A percentile compares a stretch with the other conserved stretches of the same genome.
Conservation (phyloP, 129 eudicot genomes). For the Glebionis coronaria region DNA sequence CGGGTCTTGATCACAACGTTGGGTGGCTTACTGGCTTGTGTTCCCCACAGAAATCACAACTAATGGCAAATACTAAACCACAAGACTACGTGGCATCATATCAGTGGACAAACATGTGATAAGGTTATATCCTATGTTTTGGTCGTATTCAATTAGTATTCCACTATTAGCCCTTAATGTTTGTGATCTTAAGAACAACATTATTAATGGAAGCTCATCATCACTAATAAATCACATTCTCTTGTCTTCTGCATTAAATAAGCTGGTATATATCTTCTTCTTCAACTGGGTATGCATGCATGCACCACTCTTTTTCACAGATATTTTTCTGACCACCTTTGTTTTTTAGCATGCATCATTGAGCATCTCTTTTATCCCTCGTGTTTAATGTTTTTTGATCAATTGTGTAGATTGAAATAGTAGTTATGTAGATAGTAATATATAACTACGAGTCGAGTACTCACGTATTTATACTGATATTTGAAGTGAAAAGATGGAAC, state of each 20-base stretch:
- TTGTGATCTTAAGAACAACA: constrained; percentile 1
- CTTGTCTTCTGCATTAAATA: not conserved
- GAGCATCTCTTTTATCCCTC: not conserved
- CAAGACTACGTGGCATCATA: constrained; percentile 25
- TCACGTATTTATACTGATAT: no score
- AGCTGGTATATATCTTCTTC: constrained; percentile 6
- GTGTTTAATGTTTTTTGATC: constrained; percentile 2
- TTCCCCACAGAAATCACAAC: constrained; percentile 28
- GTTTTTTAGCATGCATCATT: constrained; percentile 23
- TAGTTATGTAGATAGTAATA: not conserved
- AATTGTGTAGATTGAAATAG: no score
- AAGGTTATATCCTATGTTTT: constrained; percentile 26
- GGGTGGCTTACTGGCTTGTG: not conserved
- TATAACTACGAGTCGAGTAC: not conserved
- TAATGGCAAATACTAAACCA: constrained; percentile 15
- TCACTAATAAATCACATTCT: constrained; percentile 12
- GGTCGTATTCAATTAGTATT: constrained; percentile 13
- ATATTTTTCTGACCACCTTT: constrained; percentile 12
- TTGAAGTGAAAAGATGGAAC: not conserved
- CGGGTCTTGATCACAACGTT: constrained; percentile 3
- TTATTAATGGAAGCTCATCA: constrained; percentile 29
- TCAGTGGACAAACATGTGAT: constrained; percentile 26
- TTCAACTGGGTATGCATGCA: constrained; percentile 15
- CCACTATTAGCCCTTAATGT: constrained; percentile 21
- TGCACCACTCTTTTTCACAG: no score